Evolutionary conservation across 139 green algal genomes (phyloP), one percentile per base, ranked within the genome.

Genomic region (Closterium sp.): DNA sequence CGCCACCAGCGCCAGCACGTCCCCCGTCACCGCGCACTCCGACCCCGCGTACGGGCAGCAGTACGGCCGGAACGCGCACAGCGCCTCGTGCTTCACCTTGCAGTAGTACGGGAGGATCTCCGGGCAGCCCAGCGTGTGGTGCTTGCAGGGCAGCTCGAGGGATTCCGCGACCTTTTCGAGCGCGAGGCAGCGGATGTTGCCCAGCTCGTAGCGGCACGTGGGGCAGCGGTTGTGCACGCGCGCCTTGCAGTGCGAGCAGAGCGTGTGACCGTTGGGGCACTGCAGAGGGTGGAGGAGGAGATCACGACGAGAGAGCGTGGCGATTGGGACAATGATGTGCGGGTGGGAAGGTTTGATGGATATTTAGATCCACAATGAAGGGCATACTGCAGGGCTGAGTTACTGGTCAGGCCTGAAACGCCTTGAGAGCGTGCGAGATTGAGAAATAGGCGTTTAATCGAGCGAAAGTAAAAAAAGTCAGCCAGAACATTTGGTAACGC

Each of bases 111-210:
- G 88, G 3, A 93, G 31, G 2, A 92, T 38, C 22, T 94, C 88
- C 22, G 29, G 79, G 91, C 91, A 94, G 27, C 91, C 91, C 4
- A 73, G 62, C 2, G 22, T 11, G 27, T 28, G 7, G 89, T 94
- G 86, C 24, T 45, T 91, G 86, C 91, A 94, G 62, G 91, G 91
- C 19, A 93, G 22, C 19, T 94, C 91, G 9, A 94, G 70, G 27
- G 91, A 94, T 29, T 94, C 91, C 27, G 89, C 91, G 29, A 94
- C 89, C n/a, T 94, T 94, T 31, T 94, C 91, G 32, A 94, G 89
- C 19, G 91, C 91, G 13, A 94, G 85, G 89, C 91, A 94, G 22
- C 91, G 89, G 89, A 94, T 94, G 42, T 94, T 93, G 24, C 89
- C 89, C 19, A 94, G 89, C 28, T 93, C 88, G 30, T 86, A 31